These are phyloP conservation scores for Globisporangium irregulare DNA, from an alignment of 352 stramenopile species.

Conservation along the genomic window DNA sequence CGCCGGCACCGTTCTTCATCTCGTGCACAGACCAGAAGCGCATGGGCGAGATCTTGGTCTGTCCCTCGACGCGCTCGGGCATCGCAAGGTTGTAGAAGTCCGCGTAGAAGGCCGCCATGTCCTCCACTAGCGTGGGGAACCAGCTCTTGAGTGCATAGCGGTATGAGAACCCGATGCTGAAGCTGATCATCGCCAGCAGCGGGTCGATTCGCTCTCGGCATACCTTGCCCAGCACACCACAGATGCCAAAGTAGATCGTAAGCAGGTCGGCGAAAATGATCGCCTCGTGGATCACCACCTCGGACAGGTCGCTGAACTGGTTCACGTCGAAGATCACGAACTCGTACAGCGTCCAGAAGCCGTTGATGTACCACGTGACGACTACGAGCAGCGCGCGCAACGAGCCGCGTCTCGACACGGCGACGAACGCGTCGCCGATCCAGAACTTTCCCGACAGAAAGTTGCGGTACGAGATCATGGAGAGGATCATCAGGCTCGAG, in stretches of 20 bases:
- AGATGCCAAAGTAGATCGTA: slow-evolving; percentile 25
- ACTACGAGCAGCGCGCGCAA: slow-evolving; percentile 30
- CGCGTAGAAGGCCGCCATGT: slow-evolving; percentile 6
- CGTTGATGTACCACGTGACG: slow-evolving; percentile 40
- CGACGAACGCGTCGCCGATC: slow-evolving; percentile 14
- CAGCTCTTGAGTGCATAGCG: slow-evolving; percentile 11
- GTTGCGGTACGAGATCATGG: slow-evolving; percentile 13
- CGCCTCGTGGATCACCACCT: slow-evolving; percentile 26
- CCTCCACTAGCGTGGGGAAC: not conserved
- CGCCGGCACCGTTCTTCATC: not conserved
- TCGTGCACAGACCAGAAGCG: slow-evolving; percentile 20
- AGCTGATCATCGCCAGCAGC: slow-evolving; percentile 15
- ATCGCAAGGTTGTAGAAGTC: slow-evolving; percentile 5
- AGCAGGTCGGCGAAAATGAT: slow-evolving; percentile 36
- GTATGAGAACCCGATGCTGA: slow-evolving; percentile 18
- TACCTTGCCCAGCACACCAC: slow-evolving; percentile 17
- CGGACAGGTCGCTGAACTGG: slow-evolving; percentile 21
- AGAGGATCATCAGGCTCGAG: slow-evolving; percentile 16
- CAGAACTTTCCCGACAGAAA: slow-evolving; percentile 5
- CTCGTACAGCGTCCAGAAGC: slow-evolving; percentile 38
- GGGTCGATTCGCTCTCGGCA: slow-evolving; percentile 27
- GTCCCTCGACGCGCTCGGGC: not conserved
- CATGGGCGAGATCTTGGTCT: slow-evolving; percentile 20
- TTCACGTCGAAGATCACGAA: slow-evolving; percentile 40
- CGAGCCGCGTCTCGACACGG: slow-evolving; percentile 4